Evolutionary conservation across 208 protist species (phyloP).

Genomic region (Crithidia fasciculata): DNA sequence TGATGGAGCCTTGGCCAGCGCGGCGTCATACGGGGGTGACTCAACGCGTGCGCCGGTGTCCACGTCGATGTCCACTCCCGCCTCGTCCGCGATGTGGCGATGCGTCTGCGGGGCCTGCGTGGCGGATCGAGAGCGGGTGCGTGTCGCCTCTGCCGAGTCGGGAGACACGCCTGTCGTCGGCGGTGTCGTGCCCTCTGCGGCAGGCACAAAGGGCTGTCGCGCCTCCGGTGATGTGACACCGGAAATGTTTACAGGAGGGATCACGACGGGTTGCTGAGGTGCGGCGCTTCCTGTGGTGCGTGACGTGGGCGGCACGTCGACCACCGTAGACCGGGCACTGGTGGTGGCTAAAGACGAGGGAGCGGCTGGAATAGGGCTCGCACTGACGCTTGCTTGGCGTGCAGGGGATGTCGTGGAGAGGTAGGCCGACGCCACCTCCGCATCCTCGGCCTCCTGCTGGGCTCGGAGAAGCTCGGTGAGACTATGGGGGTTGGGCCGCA

Average conservation of each 20-base stretch:
- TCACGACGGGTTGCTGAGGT: background rate
- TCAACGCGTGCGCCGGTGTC: constrained; percentile 9
- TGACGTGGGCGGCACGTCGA: constrained; percentile 21
- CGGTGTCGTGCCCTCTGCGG: background rate
- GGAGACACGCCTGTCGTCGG: constrained; percentile 2
- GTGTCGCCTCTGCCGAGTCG: constrained; percentile 9
- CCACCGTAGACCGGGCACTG: constrained; percentile 13
- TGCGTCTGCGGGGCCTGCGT: constrained; percentile 33
- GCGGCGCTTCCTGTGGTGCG: background rate
- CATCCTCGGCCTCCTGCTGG: constrained; percentile 18
- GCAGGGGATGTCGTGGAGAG: constrained; percentile 18
- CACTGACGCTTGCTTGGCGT: constrained; percentile 20
- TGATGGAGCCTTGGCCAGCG: constrained; percentile 2
- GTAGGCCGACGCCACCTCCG: constrained; percentile 12
- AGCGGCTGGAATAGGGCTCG: constrained; percentile 18
- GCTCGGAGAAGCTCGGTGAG: constrained; percentile 29
- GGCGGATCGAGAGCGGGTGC: constrained; percentile 23
- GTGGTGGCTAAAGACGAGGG: constrained; percentile 16
- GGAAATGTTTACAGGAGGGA: constrained; percentile 25
- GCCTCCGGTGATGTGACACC: background rate
- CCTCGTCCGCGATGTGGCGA: constrained; percentile 17
- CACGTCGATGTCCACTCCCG: constrained; percentile 17
- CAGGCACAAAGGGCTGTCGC: background rate
- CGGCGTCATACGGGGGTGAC: background rate
- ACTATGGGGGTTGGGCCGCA: constrained; percentile 16